Evolutionary conservation across 2,329 filamentous ascomycete genomes (phyloP), one percentile per base, ranked within the genome.

Genomic region (Acephala macrosclerotiorum): DNA sequence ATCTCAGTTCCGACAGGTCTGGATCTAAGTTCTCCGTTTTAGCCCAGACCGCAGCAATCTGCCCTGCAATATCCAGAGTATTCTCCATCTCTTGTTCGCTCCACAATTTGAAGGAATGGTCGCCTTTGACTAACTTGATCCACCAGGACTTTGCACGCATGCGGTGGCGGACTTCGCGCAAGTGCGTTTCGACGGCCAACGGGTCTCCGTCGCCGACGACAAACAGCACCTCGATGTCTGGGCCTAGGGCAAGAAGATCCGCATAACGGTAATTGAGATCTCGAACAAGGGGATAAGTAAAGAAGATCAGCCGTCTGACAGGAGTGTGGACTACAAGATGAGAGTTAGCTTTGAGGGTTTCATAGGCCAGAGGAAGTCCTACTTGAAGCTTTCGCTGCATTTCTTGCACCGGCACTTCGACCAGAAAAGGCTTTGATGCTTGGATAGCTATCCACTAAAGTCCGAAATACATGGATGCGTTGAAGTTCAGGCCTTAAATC

Each of bases 111-210:
- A 59, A 59, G 36, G 36, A 45, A 33, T 60, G 58, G 16, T 60
- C 58, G 25, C 40, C 58, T 20, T 60, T 47, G 42, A 49, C 20
- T 20, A 60, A 18, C 26, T 60, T 60, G 16, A 51, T 60, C 58
- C 58, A 60, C 62, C 57, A 64, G 6, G 56, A 55, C 57, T 56
- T 64, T n/a, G 62, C 62, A 36, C 51, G 58, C 62, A 64, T 64
- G 35, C 51, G 33, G 18, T 60, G 33, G n/a, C 62, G 56, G 33
- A 64, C 53, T 20, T 60, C 62, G 20, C 40, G 47, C 26, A 64
- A 36, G n/a, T 60, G 56, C 3, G 47, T 60, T 26, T 64, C 62
- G 16, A 59, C 47, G 16, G 55, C 55, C 16, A 64, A 20, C 2
- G 55, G 45, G 20, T 64, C 62, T 14, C 47, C 58, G 33, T 64